These are phyloP conservation scores for Trichoderma oligosporum DNA, from an alignment of 2,329 filamentous ascomycete genomes.

Conservation along the genomic window DNA sequence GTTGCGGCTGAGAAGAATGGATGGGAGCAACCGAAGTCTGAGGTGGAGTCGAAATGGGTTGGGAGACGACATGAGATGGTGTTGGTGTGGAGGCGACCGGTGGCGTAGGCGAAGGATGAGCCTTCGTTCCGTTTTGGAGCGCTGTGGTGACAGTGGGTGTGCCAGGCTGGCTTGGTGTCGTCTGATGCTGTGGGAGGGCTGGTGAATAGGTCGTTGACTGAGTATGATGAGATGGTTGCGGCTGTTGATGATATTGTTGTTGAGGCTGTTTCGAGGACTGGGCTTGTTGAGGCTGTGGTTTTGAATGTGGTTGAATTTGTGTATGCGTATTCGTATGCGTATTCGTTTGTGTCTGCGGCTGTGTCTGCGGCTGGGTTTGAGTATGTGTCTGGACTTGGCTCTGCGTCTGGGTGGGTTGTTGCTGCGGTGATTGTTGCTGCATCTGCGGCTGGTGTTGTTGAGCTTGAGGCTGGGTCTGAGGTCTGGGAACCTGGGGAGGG, in stretches of 20 bases:
- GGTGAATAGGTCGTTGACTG: background rate
- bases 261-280: slow-evolving; percentile 9
- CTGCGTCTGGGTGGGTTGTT: slow-evolving; percentile 27
- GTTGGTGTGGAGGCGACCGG: slow-evolving; percentile 14
- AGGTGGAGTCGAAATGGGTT: background rate
- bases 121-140: slow-evolving; percentile 2
- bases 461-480: slow-evolving; percentile 21
- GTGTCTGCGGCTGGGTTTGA: slow-evolving; percentile 23
- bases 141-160: background rate
- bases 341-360: slow-evolving; percentile 28
- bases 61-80: slow-evolving; percentile 12
- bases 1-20: slow-evolving; percentile 21
- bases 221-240: background rate
- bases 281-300: slow-evolving; percentile 12
- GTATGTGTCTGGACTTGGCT: slow-evolving; percentile 29
- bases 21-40: slow-evolving; percentile 19
- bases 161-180: slow-evolving; percentile 14
- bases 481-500: slow-evolving; percentile 29
- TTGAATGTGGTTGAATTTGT: slow-evolving; percentile 18
- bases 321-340: slow-evolving; percentile 23
- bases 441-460: slow-evolving; percentile 21
- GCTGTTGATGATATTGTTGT: slow-evolving; percentile 10
- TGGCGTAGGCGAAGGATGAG: slow-evolving; percentile 16
- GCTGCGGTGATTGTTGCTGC: slow-evolving; percentile 4
- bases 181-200: slow-evolving; percentile 1